Conservation (phyloP, 257 asterid species). For the Solanum chiquidenum region DNA sequence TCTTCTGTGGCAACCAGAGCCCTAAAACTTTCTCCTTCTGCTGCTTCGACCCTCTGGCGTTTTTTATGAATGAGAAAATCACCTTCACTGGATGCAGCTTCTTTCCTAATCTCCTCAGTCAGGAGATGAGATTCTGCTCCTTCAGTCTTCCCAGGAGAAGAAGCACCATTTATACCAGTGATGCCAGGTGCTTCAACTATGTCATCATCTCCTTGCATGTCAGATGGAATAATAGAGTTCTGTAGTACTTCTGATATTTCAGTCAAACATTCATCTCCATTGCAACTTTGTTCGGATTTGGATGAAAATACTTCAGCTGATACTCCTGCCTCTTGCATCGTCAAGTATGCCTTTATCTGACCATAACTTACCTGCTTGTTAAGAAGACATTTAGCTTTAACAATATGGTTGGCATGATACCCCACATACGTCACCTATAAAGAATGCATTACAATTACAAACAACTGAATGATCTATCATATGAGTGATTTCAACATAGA, state of each 20-base stretch:
- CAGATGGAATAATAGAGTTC: slow-evolving; percentile 1
- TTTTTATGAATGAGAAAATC: slow-evolving; percentile 24
- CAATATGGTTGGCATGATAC: background rate
- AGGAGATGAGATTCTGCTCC: slow-evolving; percentile 6
- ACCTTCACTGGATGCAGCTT: slow-evolving; percentile 1
- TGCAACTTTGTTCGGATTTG: slow-evolving; percentile 11
- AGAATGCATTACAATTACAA: background rate
- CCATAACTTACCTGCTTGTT: slow-evolving; percentile 48
- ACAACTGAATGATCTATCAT: background rate
- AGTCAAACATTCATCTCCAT: slow-evolving; percentile 13
- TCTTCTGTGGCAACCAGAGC: slow-evolving; percentile 36
- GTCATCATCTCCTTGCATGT: background rate
- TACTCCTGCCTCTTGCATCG: slow-evolving; percentile 52
- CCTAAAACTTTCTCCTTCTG: slow-evolving; percentile 11
- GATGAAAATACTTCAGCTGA: slow-evolving; percentile 18
- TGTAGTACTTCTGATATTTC: slow-evolving; percentile 13
- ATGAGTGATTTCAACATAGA: background rate
- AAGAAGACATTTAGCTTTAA: background rate
- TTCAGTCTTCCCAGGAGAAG: slow-evolving; percentile 3
- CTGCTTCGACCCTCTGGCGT: slow-evolving; percentile 45
- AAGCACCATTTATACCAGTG: background rate
- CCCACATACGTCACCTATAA: background rate
- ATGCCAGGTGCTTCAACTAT: slow-evolving; percentile 1
- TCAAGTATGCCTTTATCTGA: slow-evolving; percentile 53
- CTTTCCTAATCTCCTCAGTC: slow-evolving; percentile 3